Conservation (phyloP, 2,329 filamentous ascomycete species). For the Pseudogymnoascus pannorum region DNA sequence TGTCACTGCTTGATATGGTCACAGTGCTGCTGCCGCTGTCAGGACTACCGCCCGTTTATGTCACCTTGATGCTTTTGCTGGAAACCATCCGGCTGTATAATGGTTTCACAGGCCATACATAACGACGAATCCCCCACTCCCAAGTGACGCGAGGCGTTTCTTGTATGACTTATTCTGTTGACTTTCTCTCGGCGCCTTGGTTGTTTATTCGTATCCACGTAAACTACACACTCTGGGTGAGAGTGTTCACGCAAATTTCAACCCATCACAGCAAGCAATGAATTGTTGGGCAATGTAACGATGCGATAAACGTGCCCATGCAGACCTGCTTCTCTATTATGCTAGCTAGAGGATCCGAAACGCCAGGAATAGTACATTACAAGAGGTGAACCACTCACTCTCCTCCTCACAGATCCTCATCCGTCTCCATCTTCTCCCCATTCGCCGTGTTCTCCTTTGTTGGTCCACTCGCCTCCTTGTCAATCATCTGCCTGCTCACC, state of each 20-base stretch:
- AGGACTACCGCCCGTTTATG: background rate
- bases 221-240: background rate
- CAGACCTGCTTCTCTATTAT: constrained; percentile 11
- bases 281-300: background rate
- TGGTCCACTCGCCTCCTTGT: constrained; percentile 94
- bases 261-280: background rate
- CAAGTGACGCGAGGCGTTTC: background rate
- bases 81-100: background rate
- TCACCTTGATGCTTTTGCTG: background rate
- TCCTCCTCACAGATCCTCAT: constrained; percentile 38
- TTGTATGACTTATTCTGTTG: background rate
- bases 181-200: background rate
- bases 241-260: too few relatives aligned
- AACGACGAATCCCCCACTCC: background rate
- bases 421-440: constrained; percentile 61
- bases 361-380: constrained; percentile 9
- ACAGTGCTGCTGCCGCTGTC: background rate
- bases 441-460: constrained; percentile 53
- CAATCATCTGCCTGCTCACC: constrained; percentile 98
- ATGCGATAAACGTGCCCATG: constrained; percentile 2
- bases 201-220: background rate
- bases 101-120: background rate
- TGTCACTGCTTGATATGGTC: background rate
- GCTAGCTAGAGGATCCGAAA: constrained; percentile 7
- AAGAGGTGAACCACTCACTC: background rate